These are phyloP conservation scores for Aspergillus sp. DNA, from an alignment of 2,329 filamentous ascomycete genomes.

Conservation along the genomic window DNA sequence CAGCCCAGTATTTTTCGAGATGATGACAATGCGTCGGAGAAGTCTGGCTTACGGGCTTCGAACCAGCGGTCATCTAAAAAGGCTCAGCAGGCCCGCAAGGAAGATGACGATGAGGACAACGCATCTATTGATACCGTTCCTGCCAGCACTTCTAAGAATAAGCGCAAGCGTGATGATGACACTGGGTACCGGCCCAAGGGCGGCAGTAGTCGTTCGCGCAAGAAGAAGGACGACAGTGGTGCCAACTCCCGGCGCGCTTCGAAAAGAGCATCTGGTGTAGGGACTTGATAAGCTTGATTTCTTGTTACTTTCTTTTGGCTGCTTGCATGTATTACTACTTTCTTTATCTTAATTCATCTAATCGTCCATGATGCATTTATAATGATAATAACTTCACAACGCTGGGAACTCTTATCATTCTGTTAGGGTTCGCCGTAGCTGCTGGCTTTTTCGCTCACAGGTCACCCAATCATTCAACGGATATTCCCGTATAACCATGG, in stretches of 20 bases:
- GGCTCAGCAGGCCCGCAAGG: conserved; percentile 31
- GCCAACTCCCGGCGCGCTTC: conserved; percentile 23
- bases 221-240: conserved; percentile 35
- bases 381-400: too few species aligned
- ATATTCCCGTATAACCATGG: too few species aligned
- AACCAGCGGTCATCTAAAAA: conserved; percentile 38
- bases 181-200: conserved; percentile 42
- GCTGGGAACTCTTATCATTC: too few species aligned
- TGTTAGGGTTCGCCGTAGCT: too few species aligned
- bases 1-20: conserved; percentile 82
- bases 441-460: too few species aligned
- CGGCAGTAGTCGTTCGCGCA: conserved; percentile 31
- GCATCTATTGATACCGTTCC: conserved; percentile 31
- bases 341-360: background rate
- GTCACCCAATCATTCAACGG: too few species aligned
- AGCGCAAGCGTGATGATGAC: conserved; percentile 45
- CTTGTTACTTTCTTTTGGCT: background rate
- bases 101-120: conserved; percentile 41
- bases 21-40: conserved; percentile 47
- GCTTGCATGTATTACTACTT: background rate
- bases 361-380: too few species aligned
- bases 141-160: conserved; percentile 29
- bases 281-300: conserved; percentile 7
- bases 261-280: conserved; percentile 26
- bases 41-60: conserved; percentile 33